Conservation (phyloP, 768 basidiomycete genomes). For the Auriculariales sp. region DNA sequence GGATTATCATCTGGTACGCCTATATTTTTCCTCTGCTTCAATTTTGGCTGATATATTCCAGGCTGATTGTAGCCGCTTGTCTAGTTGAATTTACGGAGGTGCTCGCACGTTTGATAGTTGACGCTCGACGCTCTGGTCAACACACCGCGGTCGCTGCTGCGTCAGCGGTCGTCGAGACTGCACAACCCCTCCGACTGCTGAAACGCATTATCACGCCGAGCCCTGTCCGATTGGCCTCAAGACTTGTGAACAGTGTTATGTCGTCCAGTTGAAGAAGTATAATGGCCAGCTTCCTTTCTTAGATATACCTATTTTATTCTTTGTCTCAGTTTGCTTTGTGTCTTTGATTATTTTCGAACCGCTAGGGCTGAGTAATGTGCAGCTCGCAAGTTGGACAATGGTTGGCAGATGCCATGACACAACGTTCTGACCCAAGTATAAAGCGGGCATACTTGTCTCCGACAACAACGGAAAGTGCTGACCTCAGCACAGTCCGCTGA, state of each 20-base stretch:
- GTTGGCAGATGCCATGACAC: too few species aligned
- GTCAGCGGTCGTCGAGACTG: background rate
- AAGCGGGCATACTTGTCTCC: too few species aligned
- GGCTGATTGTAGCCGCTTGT: constrained; percentile 81
- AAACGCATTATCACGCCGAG: background rate
- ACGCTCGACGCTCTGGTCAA: constrained; percentile 20
- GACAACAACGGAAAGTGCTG: too few species aligned
- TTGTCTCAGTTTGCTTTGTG: too few species aligned
- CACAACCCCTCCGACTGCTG: background rate
- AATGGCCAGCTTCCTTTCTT: too few species aligned
- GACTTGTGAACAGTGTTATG: background rate
- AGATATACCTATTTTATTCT: too few species aligned
- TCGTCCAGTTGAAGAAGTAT: too few species aligned
- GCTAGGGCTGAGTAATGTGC: too few species aligned
- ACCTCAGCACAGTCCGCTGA: too few species aligned
- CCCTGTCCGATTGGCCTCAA: background rate
- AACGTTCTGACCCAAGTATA: too few species aligned
- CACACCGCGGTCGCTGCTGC: background rate
- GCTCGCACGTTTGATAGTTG: constrained; percentile 58
- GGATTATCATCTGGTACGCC: constrained; percentile 51
- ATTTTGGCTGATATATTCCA: constrained; percentile 21
- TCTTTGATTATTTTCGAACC: too few species aligned
- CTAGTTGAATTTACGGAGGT: constrained; percentile 83
- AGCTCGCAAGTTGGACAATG: too few species aligned
- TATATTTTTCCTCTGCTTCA: constrained; percentile 31